Base-by-base conservation (phyloP, 169 alveolate genomes). In the Cryptosporidium bovis region DNA sequence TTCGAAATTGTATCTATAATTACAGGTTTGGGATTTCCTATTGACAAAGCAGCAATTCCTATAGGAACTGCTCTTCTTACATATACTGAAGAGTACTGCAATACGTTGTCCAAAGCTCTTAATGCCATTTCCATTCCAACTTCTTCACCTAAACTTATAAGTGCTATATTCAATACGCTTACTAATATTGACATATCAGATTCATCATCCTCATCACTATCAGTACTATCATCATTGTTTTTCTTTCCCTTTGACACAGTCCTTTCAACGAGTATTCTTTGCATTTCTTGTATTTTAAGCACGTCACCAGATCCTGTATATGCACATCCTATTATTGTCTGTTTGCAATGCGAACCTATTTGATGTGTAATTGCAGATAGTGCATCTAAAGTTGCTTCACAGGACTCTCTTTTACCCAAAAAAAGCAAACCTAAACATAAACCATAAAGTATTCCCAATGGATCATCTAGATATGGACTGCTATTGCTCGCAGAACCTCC, bases 261-360 rank as follows among this genome's bases (percentile, higher is more conserved):
- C 2, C 44, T 66, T 46, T 96, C 97, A 18, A 96, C 96, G 51
- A 95, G 93, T 34, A 93, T 90, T 69, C 97, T 97, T 51, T 97
- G 95, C 95, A 97, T 90, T 71, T 96, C 95, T 77, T 97, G 98
- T 18, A 97, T 97, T 90, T 97, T 95, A 33, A 98, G 91, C 1
- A 98, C 99, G 82, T 98, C 99, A 16, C 99, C 99, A 58, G 99
- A 95, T 48, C 99, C 99, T 16, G 99, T 99, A 93, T 93, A 97
- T 36, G 99, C 99, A 84, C 97, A 96, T 56, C 90, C 82, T 87
- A 85, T 51, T 51, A 77, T 34, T 71, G 65, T 82, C 51, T 68
- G 93, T 83, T 64, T 64, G 68, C 90, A 65, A 51, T 64, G 90
- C 29, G 71, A 53, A 36, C 87, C 71, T 40, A 77, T 77, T 13